Evolutionary conservation across 2,329 filamentous ascomycete genomes (phyloP).

Genomic region (Dactylellina haptotyla): DNA sequence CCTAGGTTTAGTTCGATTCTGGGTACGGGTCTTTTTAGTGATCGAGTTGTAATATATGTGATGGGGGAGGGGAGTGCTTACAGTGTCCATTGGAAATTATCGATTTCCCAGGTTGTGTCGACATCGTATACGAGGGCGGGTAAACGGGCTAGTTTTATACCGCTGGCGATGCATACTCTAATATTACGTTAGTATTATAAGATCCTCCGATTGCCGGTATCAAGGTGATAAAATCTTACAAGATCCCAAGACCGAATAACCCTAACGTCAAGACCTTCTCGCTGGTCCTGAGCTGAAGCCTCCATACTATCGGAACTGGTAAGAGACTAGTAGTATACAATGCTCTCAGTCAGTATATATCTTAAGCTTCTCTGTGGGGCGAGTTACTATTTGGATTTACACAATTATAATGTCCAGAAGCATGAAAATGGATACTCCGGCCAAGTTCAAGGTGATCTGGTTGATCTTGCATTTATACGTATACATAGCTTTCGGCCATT

Average conservation of each 20-base stretch:
- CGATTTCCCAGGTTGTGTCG: slow-evolving; percentile 41
- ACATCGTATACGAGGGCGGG: slow-evolving; percentile 29
- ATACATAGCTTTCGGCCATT: slow-evolving; percentile 35
- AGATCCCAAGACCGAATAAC: slow-evolving; percentile 30
- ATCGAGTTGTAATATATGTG: not conserved
- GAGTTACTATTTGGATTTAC: not conserved
- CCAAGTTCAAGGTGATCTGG: slow-evolving; percentile 17
- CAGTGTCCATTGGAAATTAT: slow-evolving; percentile 46
- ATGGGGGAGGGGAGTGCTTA: not conserved
- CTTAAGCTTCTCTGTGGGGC: too few species aligned
- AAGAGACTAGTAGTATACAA: not conserved
- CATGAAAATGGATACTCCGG: slow-evolving; percentile 41
- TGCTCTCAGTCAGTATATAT: too few species aligned
- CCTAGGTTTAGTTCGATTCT: slow-evolving; percentile 45
- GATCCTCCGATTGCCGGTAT: not conserved
- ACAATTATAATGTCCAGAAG: slow-evolving; percentile 43
- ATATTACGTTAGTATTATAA: not conserved
- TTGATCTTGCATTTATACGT: slow-evolving; percentile 17
- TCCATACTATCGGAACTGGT: slow-evolving; percentile 40
- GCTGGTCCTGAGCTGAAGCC: slow-evolving; percentile 35
- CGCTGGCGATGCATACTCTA: slow-evolving; percentile 40
- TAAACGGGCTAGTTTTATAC: slow-evolving; percentile 35
- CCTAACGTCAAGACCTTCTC: slow-evolving; percentile 44
- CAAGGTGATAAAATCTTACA: slow-evolving; percentile 18
- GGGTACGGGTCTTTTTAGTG: not conserved